Evolutionary conservation across 257 asterid genomes (phyloP).

Genomic region (Euphrasia confusa): DNA sequence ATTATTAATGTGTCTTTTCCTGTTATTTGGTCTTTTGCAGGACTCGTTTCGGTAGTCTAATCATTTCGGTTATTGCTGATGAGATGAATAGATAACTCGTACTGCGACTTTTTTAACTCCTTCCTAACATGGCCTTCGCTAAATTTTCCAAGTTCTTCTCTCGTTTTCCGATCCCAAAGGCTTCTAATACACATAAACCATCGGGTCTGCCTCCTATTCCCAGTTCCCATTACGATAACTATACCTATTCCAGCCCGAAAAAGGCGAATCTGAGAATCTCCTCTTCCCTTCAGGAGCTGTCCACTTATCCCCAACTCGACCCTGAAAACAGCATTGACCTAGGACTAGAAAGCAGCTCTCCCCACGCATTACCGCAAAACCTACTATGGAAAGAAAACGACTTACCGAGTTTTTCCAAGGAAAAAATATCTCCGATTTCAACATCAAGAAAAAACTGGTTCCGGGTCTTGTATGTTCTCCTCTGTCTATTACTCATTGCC

Average conservation of each 20-base stretch:
- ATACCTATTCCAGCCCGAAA: constrained; percentile 36
- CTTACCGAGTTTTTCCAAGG: constrained; percentile 81
- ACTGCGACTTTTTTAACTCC: constrained; percentile 16
- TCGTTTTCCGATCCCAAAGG: constrained; percentile 45
- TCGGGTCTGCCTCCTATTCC: constrained; percentile 68
- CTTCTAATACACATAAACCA: constrained; percentile 41
- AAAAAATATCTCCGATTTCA: constrained; percentile 39
- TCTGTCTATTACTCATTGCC: constrained; percentile 53
- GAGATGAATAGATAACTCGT: constrained; percentile 15
- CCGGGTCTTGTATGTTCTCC: constrained; percentile 45
- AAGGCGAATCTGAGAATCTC: constrained; percentile 57
- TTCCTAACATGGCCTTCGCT: constrained; percentile 49
- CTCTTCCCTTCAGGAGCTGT: constrained; percentile 86
- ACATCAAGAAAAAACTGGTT: constrained; percentile 53
- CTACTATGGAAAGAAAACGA: constrained; percentile 44
- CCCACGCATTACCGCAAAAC: constrained; percentile 33
- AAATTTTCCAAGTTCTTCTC: constrained; percentile 56
- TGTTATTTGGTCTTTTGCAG: constrained; percentile 27
- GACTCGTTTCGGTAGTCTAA: constrained; percentile 9
- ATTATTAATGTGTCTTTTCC: constrained; percentile 8
- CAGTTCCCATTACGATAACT: constrained; percentile 47
- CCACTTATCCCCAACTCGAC: constrained; percentile 55
- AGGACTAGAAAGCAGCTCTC: constrained; percentile 37
- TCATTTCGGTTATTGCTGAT: constrained; percentile 7
- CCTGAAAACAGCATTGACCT: constrained; percentile 44